phyloP scores from a whole-genome alignment of 257 asterid genomes.

The Salvia miltiorrhiza region DNA sequence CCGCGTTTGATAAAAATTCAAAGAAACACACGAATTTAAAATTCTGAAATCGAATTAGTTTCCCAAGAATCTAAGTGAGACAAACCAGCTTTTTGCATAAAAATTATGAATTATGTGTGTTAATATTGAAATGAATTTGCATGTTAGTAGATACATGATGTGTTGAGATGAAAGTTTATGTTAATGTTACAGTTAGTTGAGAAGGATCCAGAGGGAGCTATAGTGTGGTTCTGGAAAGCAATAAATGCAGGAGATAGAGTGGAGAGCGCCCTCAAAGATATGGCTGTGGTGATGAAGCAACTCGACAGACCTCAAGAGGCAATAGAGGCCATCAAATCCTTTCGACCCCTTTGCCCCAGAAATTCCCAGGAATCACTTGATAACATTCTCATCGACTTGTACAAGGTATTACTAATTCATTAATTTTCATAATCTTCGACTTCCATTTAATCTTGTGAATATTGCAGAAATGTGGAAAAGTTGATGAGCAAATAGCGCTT shows the following conservation, averaged over 20 bases:
- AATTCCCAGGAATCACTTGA: constrained; percentile 73
- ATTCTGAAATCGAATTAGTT: too few relatives aligned
- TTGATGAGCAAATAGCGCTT: constrained; percentile 70
- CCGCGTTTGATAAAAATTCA: too few relatives aligned
- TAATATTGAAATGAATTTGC: too few relatives aligned
- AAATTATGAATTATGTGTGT: too few relatives aligned
- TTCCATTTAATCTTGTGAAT: too few relatives aligned
- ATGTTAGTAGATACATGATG: too few relatives aligned
- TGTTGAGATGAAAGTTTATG: too few relatives aligned
- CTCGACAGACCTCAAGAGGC: constrained; percentile 68
- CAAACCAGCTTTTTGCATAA: too few relatives aligned
- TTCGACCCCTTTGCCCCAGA: constrained; percentile 56
- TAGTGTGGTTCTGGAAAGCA: constrained; percentile 78
- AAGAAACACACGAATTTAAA: too few relatives aligned
- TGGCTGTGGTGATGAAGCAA: constrained; percentile 88
- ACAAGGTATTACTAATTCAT: constrained; percentile 42
- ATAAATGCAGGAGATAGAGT: constrained; percentile 71
- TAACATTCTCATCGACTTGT: constrained; percentile 73
- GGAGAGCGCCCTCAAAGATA: constrained; percentile 78
- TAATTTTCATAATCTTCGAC: too few relatives aligned
- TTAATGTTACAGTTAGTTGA: constrained; percentile 51
- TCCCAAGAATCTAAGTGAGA: too few relatives aligned
- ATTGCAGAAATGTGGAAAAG: constrained; percentile 75
- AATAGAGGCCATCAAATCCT: constrained; percentile 61
- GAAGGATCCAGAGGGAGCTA: constrained; percentile 65